These are phyloP conservation scores for Physcia stellaris DNA, from an alignment of 495 filamentous ascomycete genomes.

Conservation along the genomic window DNA sequence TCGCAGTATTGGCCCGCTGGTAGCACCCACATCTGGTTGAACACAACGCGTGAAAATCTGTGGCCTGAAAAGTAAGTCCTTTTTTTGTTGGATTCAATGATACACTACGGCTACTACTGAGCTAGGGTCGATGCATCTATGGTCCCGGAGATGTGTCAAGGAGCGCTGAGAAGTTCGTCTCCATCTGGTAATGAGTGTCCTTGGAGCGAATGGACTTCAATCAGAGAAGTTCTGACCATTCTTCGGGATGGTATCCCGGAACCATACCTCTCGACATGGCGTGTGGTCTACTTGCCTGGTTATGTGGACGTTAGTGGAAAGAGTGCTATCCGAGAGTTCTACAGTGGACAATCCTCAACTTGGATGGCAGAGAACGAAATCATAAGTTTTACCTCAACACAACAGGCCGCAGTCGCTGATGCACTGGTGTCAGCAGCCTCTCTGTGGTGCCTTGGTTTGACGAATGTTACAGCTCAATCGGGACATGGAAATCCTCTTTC, in stretches of 20 bases:
- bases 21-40: slow-evolving; percentile 16
- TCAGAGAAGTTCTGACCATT: background rate
- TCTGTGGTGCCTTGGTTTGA: background rate
- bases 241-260: background rate
- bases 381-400: background rate
- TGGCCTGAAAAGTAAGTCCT: slow-evolving; percentile 10
- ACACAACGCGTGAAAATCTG: slow-evolving; percentile 13
- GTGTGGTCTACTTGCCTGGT: background rate
- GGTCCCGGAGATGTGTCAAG: slow-evolving; percentile 1
- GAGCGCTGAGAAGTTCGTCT: background rate
- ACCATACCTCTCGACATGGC: background rate
- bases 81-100: background rate
- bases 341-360: background rate
- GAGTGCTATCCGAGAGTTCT: background rate
- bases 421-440: background rate
- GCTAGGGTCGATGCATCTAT: slow-evolving; percentile 2
- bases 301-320: background rate
- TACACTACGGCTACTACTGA: background rate
- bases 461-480: background rate
- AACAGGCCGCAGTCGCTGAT: slow-evolving; percentile 9
- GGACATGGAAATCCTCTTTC: background rate
- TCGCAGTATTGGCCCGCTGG: slow-evolving; percentile 15
- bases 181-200: slow-evolving; percentile 6
- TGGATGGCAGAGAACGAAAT: background rate
- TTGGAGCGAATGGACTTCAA: slow-evolving; percentile 6